Evolutionary conservation across 805 yeast species (phyloP).

Genomic region (Komagataella mondaviorum): DNA sequence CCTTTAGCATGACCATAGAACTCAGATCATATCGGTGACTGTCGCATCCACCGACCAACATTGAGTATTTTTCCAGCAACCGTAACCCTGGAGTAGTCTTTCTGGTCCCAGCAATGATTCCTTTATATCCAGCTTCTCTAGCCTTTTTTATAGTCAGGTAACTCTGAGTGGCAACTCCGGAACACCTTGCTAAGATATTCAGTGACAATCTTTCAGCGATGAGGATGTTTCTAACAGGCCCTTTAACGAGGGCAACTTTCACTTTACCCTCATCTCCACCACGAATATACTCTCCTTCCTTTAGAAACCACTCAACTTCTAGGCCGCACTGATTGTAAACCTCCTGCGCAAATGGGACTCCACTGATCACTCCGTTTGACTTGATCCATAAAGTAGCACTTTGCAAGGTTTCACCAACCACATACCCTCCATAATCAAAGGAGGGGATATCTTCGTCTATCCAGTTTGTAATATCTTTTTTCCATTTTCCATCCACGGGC

Average conservation of each 20-base stretch:
- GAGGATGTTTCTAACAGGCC: conserved; percentile 68
- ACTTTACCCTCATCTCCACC: conserved; percentile 31
- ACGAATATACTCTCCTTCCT: conserved; percentile 52
- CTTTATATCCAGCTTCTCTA: conserved; percentile 53
- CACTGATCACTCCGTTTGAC: conserved; percentile 66
- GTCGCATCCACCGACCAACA: conserved; percentile 93
- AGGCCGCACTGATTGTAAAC: conserved; percentile 68
- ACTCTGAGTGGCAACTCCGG: conserved; percentile 81
- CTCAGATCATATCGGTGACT: conserved; percentile 85
- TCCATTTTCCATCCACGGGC: conserved; percentile 76
- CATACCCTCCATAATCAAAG: conserved; percentile 89
- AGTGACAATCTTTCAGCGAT: conserved; percentile 80
- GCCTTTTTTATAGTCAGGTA: conserved; percentile 45
- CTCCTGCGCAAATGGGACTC: conserved; percentile 82
- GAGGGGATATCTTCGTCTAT: conserved; percentile 84
- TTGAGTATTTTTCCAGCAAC: conserved; percentile 78
- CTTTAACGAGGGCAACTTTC: conserved; percentile 64
- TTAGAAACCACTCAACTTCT: conserved; percentile 53
- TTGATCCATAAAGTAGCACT: conserved; percentile 75
- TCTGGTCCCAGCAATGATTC: conserved; percentile 89
- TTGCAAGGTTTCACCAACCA: conserved; percentile 68
- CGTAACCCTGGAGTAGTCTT: conserved; percentile 96
- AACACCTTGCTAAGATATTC: conserved; percentile 67
- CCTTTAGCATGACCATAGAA: conserved; percentile 93
- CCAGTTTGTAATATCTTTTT: conserved; percentile 60